A percentile compares a stretch with the other conserved stretches of the same genome.
Conservation (phyloP, 176 grass and related monocot species). For the Themeda triandra region DNA sequence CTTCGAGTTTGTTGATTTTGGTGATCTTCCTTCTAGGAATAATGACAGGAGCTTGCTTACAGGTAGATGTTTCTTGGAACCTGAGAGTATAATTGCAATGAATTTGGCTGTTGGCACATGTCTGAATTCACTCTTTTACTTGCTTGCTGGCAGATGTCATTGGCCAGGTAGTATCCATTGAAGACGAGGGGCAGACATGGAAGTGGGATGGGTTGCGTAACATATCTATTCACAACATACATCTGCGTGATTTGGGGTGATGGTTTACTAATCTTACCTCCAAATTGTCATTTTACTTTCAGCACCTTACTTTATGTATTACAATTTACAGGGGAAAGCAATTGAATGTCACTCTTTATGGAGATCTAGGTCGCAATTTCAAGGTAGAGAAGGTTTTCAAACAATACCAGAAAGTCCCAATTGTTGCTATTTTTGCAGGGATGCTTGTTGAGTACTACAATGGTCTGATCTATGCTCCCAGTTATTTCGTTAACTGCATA, state of each 20-base stretch:
- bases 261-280: background rate
- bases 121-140: background rate
- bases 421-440: constrained; percentile 20
- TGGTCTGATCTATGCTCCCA: background rate
- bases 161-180: background rate
- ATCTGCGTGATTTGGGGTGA: constrained; percentile 7
- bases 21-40: background rate
- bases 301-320: background rate
- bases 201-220: background rate
- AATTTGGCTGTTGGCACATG: background rate
- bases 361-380: background rate
- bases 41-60: background rate
- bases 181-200: background rate
- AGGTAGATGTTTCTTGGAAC: background rate
- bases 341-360: background rate
- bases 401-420: background rate
- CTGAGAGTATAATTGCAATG: background rate
- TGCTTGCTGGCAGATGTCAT: constrained; percentile 10
- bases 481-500: background rate
- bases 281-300: background rate
- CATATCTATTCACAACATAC: background rate
- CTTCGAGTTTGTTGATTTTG: constrained; percentile 22
- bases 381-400: background rate
- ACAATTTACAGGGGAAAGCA: background rate
- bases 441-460: background rate